A percentile compares a stretch with the other conserved stretches of the same genome.
Conservation (phyloP, 495 filamentous ascomycete species). For the Aspergillus cavernicola region DNA sequence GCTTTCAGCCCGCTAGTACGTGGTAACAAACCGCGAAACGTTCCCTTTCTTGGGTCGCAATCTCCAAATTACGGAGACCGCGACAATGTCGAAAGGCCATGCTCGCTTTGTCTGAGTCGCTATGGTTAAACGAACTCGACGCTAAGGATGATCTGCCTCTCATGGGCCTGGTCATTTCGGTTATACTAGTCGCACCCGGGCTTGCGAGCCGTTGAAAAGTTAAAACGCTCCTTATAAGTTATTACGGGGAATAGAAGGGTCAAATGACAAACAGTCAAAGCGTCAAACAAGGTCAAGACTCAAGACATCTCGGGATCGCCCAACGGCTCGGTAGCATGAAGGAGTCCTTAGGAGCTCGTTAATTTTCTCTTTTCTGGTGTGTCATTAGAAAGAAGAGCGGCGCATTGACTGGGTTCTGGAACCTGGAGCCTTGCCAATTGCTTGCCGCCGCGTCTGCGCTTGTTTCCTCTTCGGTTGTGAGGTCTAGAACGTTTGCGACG, state of each 20-base stretch:
- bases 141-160: background rate
- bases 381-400: background rate
- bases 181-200: background rate
- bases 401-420: background rate
- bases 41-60: too few species aligned
- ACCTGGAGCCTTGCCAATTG: background rate
- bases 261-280: background rate
- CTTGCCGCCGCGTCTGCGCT: slow-evolving; percentile 9
- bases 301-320: background rate
- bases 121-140: background rate
- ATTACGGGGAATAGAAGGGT: background rate
- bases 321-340: slow-evolving; percentile 2
- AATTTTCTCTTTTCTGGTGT: background rate
- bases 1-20: too few species aligned
- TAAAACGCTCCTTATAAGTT: too few species aligned
- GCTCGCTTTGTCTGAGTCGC: too few species aligned
- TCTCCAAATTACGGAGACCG: too few species aligned
- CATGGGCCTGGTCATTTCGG: slow-evolving; percentile 1
- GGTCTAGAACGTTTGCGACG: background rate
- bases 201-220: background rate
- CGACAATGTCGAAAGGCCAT: too few species aligned
- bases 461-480: background rate
- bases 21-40: too few species aligned
- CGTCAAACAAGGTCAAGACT: background rate
- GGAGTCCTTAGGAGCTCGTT: background rate